Base-by-base conservation (phyloP, 2,329 filamentous ascomycete species). In the Claviceps capensis region DNA sequence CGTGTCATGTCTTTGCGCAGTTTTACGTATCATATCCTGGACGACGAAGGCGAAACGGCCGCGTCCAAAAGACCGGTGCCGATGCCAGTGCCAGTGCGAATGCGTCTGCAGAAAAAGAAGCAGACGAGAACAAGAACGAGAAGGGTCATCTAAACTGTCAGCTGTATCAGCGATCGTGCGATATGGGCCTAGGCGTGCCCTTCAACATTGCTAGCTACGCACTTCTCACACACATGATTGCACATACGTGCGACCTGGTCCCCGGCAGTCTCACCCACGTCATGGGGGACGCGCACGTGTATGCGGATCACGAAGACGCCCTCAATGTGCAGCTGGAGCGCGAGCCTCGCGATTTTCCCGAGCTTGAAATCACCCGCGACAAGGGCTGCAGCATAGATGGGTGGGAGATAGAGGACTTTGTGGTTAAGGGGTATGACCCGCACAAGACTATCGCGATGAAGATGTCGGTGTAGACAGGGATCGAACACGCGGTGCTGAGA, bases 201-300 rank as follows among this genome's bases (percentile, higher is more conserved):
- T 98, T 98, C 74, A 98, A 98, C 67, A 97, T 98, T 61, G 93
- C 91, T 1, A 87, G 81, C 57, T 98, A 98, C 69, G 89, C 93
- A 37, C 73, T 98, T 52, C 73, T 98, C 42, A 96, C 90, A 43
- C 90, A 97, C 67, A 97, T 98, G 85, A 72, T 98, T 47, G 91
- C 93, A 1, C 84, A 90, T 64, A 88, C 86, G 11, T 89, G 86
- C 63, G 84, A 90, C 59, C 69, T 98, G 51, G 78, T 87, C 1
- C 89, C 93, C 0, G 93, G 91, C 0, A 91, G 81, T 49, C 76
- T 98, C 56, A 93, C 89, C 41, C 93, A 97, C 68, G 89, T 89
- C 48, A 95, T 98, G 89, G 93, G 93, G 14, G 93, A 98, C 67
- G 88, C 91, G n/a, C 93, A 98, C 68, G 84, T 98, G 1, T 98